Conservation (phyloP, 139 green algal genomes). For the Picochlorum sp. region DNA sequence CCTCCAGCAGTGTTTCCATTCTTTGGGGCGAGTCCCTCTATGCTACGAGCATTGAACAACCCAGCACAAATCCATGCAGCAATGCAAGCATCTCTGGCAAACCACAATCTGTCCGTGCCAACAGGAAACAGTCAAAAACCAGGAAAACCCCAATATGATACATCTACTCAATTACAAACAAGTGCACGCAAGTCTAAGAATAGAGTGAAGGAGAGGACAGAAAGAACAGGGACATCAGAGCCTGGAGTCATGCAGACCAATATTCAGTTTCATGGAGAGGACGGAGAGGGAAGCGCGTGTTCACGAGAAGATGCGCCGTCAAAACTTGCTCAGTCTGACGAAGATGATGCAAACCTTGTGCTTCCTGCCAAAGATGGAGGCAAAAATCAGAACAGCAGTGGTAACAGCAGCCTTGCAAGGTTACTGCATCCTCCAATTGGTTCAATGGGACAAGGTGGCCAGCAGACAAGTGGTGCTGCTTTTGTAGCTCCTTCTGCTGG, state of each 20-base stretch:
- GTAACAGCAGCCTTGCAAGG: background rate
- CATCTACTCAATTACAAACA: background rate
- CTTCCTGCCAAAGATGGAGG: background rate
- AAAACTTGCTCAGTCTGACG: slow-evolving; percentile 3
- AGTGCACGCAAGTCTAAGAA: background rate
- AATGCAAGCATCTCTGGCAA: slow-evolving; percentile 9
- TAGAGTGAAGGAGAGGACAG: slow-evolving; percentile 4
- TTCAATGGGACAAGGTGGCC: too few relatives aligned
- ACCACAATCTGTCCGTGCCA: slow-evolving; percentile 3
- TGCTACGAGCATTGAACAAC: slow-evolving; percentile 41
- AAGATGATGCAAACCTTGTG: background rate
- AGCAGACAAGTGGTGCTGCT: too few relatives aligned
- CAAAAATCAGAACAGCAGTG: slow-evolving; percentile 3
- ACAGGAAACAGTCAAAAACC: background rate
- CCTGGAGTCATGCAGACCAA: slow-evolving; percentile 3
- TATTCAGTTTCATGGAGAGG: slow-evolving; percentile 23
- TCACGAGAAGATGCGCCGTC: slow-evolving; percentile 21
- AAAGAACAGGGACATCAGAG: slow-evolving; percentile 36
- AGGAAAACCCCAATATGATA: background rate
- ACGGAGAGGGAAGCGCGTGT: slow-evolving; percentile 35
- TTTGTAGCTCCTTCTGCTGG: too few relatives aligned
- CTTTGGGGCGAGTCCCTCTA: slow-evolving; percentile 54
- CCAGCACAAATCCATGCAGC: slow-evolving; percentile 27
- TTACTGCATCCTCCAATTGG: background rate
- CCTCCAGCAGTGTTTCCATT: slow-evolving; percentile 66